Base-by-base conservation (phyloP, 805 yeast species). In the Saturnispora kantuleensis region DNA sequence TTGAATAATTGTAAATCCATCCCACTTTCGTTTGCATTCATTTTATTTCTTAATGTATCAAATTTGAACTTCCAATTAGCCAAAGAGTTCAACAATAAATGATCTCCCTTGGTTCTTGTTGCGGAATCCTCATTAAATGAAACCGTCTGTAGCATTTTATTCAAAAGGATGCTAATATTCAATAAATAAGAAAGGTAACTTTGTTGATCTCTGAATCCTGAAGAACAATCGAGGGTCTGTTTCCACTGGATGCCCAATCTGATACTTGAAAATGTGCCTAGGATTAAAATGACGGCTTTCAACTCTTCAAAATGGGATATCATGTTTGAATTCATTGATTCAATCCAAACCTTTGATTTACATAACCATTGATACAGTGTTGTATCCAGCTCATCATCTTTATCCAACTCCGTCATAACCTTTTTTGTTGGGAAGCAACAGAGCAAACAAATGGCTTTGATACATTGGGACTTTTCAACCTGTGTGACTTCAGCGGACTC, bases 171-270 rank as follows among this genome's bases (percentile, higher is more conserved):
- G 3, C 50, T 35, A 4, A 54, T 43, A 17, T 57, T 51, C 4
- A 60, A 44, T 13, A 58, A 38, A 30, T 49, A 46, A 3, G 54
- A 55, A 17, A 52, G 34, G 31, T 50, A 56, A 4, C 51, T 42
- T 13, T 43, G 35, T 31, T 52, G 49, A 12, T 34, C 28, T 28
- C 52, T 46, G 15, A 42, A 51, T 18, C 42, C 53, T 31, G 56
- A 35, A 5, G 52, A 37, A 32, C 34, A 50, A 40, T 55, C 56
- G 21, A 51, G 9, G 6, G 50, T 41, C 13, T 48, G 36, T n/a
- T 41, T 40, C 63, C 64, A 60, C 34, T 51, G 50, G n/a, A 54
- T 30, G 8, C 64, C 64, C 16, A 54, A 44, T 44, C 51, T 49
- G 28, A 57, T 51, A 9, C 60, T 56, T 34, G 56, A 53, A 10